phyloP scores from a whole-genome alignment of 2,329 filamentous ascomycete species.

The Aspergillus amoenus region DNA sequence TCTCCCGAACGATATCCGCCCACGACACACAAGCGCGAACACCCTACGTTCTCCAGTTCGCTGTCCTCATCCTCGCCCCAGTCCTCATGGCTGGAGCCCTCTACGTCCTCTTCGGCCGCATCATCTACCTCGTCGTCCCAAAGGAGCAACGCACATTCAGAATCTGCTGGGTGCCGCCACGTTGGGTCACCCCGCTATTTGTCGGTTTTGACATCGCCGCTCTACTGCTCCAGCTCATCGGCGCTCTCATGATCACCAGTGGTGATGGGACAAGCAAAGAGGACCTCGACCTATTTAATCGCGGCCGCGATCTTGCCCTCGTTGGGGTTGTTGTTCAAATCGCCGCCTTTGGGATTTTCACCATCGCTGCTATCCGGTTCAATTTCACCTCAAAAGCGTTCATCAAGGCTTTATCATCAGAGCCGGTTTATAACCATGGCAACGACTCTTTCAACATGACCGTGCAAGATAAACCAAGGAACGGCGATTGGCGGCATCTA shows the following conservation, averaged over 20 bases:
- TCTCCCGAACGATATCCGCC: constrained; percentile 31
- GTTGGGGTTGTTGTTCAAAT: constrained; percentile 47
- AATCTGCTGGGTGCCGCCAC: constrained; percentile 37
- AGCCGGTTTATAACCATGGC: constrained; percentile 15
- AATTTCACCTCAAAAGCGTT: constrained; percentile 47
- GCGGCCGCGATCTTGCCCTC: constrained; percentile 41
- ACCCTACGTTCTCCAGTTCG: constrained; percentile 38
- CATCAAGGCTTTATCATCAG: constrained; percentile 22
- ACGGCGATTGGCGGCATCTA: constrained; percentile 33
- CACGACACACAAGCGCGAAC: constrained; percentile 22
- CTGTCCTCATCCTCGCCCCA: constrained; percentile 40
- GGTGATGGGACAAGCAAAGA: constrained; percentile 22
- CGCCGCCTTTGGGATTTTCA: constrained; percentile 49
- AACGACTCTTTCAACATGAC: neutral
- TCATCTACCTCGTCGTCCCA: constrained; percentile 41
- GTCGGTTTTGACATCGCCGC: constrained; percentile 43
- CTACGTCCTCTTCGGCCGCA: constrained; percentile 42
- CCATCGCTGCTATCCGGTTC: constrained; percentile 47
- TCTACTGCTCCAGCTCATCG: constrained; percentile 38
- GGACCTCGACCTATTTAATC: constrained; percentile 30
- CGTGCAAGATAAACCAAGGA: constrained; percentile 14
- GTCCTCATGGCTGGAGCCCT: constrained; percentile 43
- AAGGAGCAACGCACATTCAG: constrained; percentile 29
- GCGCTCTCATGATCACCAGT: constrained; percentile 42
- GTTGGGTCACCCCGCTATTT: constrained; percentile 43